phyloP scores from a whole-genome alignment of 2,329 filamentous ascomycete genomes.

The Lanzia echinophila region DNA sequence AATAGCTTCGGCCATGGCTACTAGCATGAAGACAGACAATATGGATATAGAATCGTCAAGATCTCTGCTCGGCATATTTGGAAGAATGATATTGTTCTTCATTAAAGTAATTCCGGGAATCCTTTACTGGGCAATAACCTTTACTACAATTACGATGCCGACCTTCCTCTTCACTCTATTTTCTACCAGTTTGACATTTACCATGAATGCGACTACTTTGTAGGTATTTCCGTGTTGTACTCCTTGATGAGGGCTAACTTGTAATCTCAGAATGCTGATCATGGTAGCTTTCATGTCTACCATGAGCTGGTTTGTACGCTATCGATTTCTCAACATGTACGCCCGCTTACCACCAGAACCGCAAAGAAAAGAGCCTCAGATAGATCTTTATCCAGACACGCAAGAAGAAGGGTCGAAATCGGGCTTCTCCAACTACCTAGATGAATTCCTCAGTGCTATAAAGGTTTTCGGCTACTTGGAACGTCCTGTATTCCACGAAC shows the following conservation, averaged over 20 bases:
- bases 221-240: slow-evolving; percentile 39
- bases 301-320: slow-evolving; percentile 87
- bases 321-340: slow-evolving; percentile 96
- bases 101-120: slow-evolving; percentile 51
- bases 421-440: slow-evolving; percentile 89
- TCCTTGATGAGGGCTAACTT: slow-evolving; percentile 3
- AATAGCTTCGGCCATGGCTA: slow-evolving; percentile 17
- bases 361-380: slow-evolving; percentile 88
- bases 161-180: slow-evolving; percentile 85
- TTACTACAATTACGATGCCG: slow-evolving; percentile 82
- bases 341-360: slow-evolving; percentile 87
- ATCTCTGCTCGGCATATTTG: slow-evolving; percentile 53
- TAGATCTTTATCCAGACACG: slow-evolving; percentile 90
- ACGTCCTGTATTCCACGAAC: slow-evolving; percentile 92
- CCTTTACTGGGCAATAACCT: slow-evolving; percentile 74
- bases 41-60: slow-evolving; percentile 34
- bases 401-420: slow-evolving; percentile 87
- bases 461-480: slow-evolving; percentile 98
- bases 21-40: slow-evolving; percentile 19
- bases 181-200: slow-evolving; percentile 90
- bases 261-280: slow-evolving; percentile 60
- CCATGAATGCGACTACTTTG: slow-evolving; percentile 97
- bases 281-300: slow-evolving; percentile 71
- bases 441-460: slow-evolving; percentile 96
- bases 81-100: slow-evolving; percentile 46